A percentile compares a stretch with the other conserved stretches of the same genome.
phyloP scores from a whole-genome alignment of 1,284 basidiomycete species.

The Somion occarium region DNA sequence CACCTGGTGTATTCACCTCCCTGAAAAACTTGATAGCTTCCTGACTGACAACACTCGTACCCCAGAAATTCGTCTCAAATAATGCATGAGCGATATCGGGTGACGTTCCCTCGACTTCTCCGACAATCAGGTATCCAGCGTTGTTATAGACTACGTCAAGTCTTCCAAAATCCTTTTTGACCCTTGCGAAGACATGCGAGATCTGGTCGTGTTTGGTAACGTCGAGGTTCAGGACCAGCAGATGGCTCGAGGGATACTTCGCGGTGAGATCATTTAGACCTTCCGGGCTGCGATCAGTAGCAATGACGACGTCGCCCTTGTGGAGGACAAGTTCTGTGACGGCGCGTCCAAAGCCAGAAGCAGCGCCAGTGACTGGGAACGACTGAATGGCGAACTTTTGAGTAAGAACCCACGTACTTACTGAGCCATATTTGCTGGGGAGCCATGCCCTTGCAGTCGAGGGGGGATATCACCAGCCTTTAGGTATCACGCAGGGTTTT shows the following conservation, averaged over 20 bases:
- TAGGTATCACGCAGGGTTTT: no score
- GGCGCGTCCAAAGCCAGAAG: conserved; percentile 27
- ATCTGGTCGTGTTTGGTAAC: conserved; percentile 29
- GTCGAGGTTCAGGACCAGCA: conserved; percentile 36
- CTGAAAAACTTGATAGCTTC: no score
- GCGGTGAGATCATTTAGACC: conserved; percentile 19
- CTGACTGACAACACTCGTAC: conserved; percentile 27
- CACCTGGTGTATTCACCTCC: conserved; percentile 21
- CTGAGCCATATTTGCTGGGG: conserved; percentile 14
- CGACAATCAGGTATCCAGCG: conserved; percentile 27
- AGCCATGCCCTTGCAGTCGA: no score
- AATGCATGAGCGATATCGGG: conserved; percentile 25
- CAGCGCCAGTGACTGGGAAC: conserved; percentile 26
- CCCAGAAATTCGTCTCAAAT: conserved; percentile 37
- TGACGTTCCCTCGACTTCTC: conserved; percentile 31
- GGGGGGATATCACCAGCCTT: no score
- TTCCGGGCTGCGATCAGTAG: conserved; percentile 25
- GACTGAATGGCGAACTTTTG: neutral
- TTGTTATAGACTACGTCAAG: conserved; percentile 43
- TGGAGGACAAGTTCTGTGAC: conserved; percentile 23
- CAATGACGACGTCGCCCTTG: conserved; percentile 27
- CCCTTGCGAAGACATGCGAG: conserved; percentile 28
- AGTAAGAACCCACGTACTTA: no score
- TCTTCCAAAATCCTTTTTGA: conserved; percentile 31
- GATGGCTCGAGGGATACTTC: conserved; percentile 14